Percentiles rank a stretch among this genome's conserved stretches.
Evolutionary conservation across 768 basidiomycete species (phyloP).

Genomic region (Lactarius tabidus): DNA sequence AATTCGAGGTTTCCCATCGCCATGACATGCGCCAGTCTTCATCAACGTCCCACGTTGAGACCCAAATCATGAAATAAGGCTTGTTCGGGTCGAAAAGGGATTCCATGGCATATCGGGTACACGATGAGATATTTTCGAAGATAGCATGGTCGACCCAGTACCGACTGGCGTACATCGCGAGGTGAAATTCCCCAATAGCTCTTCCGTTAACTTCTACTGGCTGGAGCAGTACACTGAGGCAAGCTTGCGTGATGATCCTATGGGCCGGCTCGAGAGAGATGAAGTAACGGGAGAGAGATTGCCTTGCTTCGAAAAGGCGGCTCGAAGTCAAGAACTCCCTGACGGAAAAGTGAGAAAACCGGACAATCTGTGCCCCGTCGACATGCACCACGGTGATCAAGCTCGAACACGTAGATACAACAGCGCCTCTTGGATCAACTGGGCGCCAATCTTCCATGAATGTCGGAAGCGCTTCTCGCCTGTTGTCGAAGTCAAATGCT

Average conservation of each 20-base stretch:
- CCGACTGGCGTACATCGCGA: background rate
- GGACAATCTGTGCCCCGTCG: background rate
- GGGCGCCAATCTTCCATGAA: background rate
- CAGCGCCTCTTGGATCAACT: background rate
- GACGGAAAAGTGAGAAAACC: background rate
- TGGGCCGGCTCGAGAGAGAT: background rate
- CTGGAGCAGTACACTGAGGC: background rate
- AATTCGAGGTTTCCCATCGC: too few species aligned
- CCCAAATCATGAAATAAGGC: background rate
- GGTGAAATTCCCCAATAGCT: too few species aligned
- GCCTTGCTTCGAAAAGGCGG: background rate
- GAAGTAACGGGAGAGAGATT: background rate
- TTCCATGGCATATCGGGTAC: background rate
- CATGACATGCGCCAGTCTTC: background rate
- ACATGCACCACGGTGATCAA: background rate
- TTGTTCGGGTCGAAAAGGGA: background rate
- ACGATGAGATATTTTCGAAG: background rate
- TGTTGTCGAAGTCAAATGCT: background rate
- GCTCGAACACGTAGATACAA: constrained; percentile 3
- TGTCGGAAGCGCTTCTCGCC: background rate
- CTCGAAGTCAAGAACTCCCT: constrained; percentile 6
- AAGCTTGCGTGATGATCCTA: background rate
- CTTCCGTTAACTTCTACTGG: too few species aligned
- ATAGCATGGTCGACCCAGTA: constrained; percentile 5
- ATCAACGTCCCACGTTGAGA: background rate